Evolutionary conservation across 2,329 filamentous ascomycete genomes (phyloP).

Genomic region (Aspergillus nomiae): DNA sequence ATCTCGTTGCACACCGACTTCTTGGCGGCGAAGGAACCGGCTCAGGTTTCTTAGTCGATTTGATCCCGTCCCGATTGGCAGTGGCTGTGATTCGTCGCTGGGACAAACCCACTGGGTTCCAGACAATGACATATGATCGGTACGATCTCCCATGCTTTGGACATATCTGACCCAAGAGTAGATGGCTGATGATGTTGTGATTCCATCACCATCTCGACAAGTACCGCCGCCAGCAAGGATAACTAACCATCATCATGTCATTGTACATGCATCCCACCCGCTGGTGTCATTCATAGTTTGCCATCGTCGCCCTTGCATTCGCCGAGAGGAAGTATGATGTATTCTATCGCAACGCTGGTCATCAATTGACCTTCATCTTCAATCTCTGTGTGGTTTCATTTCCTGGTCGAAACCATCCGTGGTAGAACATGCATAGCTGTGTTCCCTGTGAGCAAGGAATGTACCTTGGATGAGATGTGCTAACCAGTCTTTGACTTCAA

Average conservation of each 20-base stretch:
- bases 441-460: neutral
- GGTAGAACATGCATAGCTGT: neutral
- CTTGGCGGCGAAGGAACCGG: conserved; percentile 5
- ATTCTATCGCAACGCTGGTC: neutral
- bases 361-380: neutral
- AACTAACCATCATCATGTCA: neutral
- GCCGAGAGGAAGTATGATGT: neutral
- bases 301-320: neutral
- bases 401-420: neutral
- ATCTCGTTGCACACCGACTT: conserved; percentile 6
- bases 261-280: neutral
- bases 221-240: neutral
- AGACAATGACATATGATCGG: conserved; percentile 8
- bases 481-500: neutral
- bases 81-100: neutral
- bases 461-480: neutral
- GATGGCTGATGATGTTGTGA: neutral
- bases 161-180: neutral
- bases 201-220: neutral
- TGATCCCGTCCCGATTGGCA: neutral
- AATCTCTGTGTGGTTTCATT: neutral
- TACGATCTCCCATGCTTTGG: neutral
- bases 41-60: neutral
- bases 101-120: neutral
- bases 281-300: neutral